These are phyloP conservation scores for Cutaneotrichosporon cutaneum DNA, from an alignment of 1,284 basidiomycete genomes.

Conservation along the genomic window DNA sequence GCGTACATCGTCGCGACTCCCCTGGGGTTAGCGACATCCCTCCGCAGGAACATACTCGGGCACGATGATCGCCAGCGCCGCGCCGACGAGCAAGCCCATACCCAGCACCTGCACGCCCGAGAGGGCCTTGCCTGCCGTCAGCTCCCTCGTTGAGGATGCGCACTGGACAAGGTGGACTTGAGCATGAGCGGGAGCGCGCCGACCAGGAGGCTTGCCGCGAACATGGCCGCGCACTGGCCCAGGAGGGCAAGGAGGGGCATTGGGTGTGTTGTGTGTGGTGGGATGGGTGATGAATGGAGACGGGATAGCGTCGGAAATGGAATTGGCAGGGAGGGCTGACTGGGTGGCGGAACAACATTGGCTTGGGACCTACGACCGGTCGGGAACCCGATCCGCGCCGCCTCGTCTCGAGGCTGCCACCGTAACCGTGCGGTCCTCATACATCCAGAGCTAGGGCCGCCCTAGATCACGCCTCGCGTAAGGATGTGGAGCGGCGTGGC, in stretches of 20 bases:
- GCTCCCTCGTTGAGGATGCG: constrained; percentile 33
- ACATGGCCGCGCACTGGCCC: constrained; percentile 67
- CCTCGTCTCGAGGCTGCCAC: background rate
- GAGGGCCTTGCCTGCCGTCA: constrained; percentile 57
- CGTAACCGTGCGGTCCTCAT: no score
- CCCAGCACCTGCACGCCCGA: constrained; percentile 67
- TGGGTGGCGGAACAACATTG: background rate
- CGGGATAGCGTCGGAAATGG: background rate
- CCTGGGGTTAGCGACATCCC: constrained; percentile 27
- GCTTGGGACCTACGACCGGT: background rate
- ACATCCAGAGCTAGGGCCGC: no score
- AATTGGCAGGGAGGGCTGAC: background rate
- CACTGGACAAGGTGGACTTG: constrained; percentile 64
- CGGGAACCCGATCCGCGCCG: background rate
- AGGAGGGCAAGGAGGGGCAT: constrained; percentile 57
- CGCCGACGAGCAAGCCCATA: constrained; percentile 81
- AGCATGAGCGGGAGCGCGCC: constrained; percentile 74
- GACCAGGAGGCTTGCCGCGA: constrained; percentile 66
- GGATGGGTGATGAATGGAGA: background rate
- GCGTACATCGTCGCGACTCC: constrained; percentile 53
- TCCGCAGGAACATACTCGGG: constrained; percentile 66
- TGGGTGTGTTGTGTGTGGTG: background rate
- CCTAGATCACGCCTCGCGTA: no score
- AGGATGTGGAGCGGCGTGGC: background rate
- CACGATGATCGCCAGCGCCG: constrained; percentile 84